Conservation (phyloP, 2,329 filamentous ascomycete species). For the Trichophyton equinum region DNA sequence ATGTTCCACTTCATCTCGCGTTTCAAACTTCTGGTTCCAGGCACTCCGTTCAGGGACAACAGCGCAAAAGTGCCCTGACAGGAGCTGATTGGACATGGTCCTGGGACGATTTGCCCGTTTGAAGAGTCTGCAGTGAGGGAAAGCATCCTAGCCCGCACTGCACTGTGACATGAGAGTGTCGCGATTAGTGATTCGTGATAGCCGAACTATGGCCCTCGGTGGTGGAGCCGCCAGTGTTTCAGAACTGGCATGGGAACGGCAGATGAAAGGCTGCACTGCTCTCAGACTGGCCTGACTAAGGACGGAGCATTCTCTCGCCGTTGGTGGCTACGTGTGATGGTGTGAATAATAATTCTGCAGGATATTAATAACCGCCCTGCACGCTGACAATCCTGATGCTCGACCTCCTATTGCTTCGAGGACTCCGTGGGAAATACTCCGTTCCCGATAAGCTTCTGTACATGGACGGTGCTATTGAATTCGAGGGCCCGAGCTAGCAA, state of each 20-base stretch:
- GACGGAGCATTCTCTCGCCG: not conserved
- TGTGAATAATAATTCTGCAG: not conserved
- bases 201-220: not conserved
- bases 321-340: not conserved
- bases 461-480: too few relatives aligned
- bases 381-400: not conserved
- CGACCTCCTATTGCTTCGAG: not conserved
- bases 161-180: not conserved
- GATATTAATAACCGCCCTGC: not conserved
- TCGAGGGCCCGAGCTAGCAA: not conserved
- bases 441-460: too few relatives aligned
- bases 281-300: not conserved
- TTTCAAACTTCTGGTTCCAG: not conserved
- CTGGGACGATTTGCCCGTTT: not conserved
- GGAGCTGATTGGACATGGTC: not conserved
- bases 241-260: not conserved
- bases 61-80: not conserved
- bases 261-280: not conserved
- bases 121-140: not conserved
- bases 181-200: conserved; percentile 2
- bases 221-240: not conserved
- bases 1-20: not conserved
- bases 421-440: not conserved
- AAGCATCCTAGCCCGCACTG: not conserved
- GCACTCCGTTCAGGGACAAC: not conserved